These are phyloP conservation scores for Zasmidium angulare DNA, from an alignment of 2,329 filamentous ascomycete species.

Conservation along the genomic window DNA sequence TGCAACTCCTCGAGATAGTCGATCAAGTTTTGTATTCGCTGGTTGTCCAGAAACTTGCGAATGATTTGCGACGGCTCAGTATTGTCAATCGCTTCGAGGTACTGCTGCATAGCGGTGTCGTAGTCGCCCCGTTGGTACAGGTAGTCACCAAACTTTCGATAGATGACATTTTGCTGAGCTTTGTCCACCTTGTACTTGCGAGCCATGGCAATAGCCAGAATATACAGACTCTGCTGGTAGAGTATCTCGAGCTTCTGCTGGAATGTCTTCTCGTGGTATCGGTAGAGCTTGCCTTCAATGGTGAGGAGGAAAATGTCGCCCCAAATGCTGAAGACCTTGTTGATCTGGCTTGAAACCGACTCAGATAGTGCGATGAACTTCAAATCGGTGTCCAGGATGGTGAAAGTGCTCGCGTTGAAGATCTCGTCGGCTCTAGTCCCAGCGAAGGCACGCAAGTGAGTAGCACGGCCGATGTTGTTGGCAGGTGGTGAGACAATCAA, in stretches of 20 bases:
- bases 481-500: slow-evolving; percentile 79
- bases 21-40: slow-evolving; percentile 95
- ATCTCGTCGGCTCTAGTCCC: slow-evolving; percentile 70
- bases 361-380: slow-evolving; percentile 89
- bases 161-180: slow-evolving; percentile 85
- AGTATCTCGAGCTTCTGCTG: slow-evolving; percentile 90
- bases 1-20: slow-evolving; percentile 96
- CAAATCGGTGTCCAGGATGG: slow-evolving; percentile 85
- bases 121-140: slow-evolving; percentile 94
- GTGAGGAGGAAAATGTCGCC: slow-evolving; percentile 87
- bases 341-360: slow-evolving; percentile 75
- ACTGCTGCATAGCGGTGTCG: slow-evolving; percentile 98
- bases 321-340: slow-evolving; percentile 82
- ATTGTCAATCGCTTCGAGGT: slow-evolving; percentile 91
- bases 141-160: slow-evolving; percentile 89
- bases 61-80: slow-evolving; percentile 97
- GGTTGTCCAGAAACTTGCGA: slow-evolving; percentile 94
- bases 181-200: slow-evolving; percentile 81
- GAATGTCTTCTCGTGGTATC: slow-evolving; percentile 86
- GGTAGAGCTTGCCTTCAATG: slow-evolving; percentile 85
- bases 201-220: slow-evolving; percentile 86
- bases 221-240: slow-evolving; percentile 90
- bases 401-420: slow-evolving; percentile 85
- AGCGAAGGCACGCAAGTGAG: slow-evolving; percentile 71
- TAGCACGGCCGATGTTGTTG: slow-evolving; percentile 55